Evolutionary conservation across 352 stramenopile genomes (phyloP).

Genomic region (Globisporangium splendens): DNA sequence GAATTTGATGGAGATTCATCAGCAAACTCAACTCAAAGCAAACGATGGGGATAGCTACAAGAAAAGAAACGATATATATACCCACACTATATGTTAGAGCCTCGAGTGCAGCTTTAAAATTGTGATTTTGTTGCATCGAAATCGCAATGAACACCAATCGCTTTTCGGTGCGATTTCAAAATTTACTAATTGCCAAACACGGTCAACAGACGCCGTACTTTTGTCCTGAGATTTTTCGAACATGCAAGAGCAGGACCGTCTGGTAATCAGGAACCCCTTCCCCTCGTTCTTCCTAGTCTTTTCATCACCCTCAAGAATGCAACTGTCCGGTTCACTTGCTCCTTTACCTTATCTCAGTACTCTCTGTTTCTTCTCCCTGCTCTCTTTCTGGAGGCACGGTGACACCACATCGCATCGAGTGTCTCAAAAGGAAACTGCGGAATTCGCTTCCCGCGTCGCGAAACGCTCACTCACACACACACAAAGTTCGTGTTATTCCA

Average conservation of each 20-base stretch:
- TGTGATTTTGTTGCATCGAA: no score
- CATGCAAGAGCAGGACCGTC: background rate
- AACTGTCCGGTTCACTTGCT: background rate
- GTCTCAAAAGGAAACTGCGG: background rate
- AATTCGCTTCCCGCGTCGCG: background rate
- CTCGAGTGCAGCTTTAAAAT: no score
- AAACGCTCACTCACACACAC: constrained; percentile 3
- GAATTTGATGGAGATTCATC: no score
- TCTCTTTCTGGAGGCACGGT: background rate
- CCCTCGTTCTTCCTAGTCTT: background rate
- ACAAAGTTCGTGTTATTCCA: background rate
- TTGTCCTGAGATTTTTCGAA: background rate
- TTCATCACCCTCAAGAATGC: background rate
- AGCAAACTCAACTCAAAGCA: no score
- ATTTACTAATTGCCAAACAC: no score
- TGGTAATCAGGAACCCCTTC: background rate
- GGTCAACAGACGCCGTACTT: background rate
- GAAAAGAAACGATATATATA: no score
- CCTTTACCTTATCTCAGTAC: background rate
- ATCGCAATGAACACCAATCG: no score
- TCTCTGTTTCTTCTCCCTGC: background rate
- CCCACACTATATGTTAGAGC: no score
- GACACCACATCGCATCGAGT: background rate
- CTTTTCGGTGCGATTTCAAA: no score
- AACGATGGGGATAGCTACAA: no score